Evolutionary conservation across 768 basidiomycete species (phyloP), one percentile per base, ranked within the genome.

Genomic region (Leccinum broughii): DNA sequence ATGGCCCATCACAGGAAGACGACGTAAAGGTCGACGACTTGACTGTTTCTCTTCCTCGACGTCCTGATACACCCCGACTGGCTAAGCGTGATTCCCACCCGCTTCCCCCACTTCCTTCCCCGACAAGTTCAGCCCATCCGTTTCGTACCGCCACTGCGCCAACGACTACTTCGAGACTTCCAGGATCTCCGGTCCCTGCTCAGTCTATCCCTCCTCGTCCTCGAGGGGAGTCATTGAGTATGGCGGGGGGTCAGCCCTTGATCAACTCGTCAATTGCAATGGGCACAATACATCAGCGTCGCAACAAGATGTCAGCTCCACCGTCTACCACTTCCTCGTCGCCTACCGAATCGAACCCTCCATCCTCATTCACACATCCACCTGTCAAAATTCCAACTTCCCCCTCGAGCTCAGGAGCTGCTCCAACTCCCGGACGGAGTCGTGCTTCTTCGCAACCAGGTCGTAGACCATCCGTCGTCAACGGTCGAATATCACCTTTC

Each of bases 381-480:
- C 61, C 72, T 35, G 59, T 69, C n/a, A 75, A 65, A 59, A 63
- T 68, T 15, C 64, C 73, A 6, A 71, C 71, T 32, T 80, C 83
- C 9, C 82, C 81, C 30, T 72, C 77, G 35, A 77, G 66, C 61
- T 76, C 78, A 37, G 69, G 74, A 56, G 66, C 70, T 41, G 68
- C 72, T 28, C 72, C 79, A 2, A 70, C 69, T 32, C 77, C 78
- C 0, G 75, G 75, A 22, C 83, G 92, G 59, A 81, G 68, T 58
- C 83, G 92, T 51, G 89, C 92, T 37, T 84, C 83, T 13, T 92
- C 92, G 41, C 92, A 93, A 64, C 90, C 92, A 48, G 88, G 86
- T 28, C 82, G 89, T 58, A 78, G 89, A 58, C 88, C 89, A 26
- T 84, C 88, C 14, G 62, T 85, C 32, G 72, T 79, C 37, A 79